These are phyloP conservation scores for Adansonia rubrostipa DNA, from an alignment of 441 rosid genomes.

Conservation along the genomic window DNA sequence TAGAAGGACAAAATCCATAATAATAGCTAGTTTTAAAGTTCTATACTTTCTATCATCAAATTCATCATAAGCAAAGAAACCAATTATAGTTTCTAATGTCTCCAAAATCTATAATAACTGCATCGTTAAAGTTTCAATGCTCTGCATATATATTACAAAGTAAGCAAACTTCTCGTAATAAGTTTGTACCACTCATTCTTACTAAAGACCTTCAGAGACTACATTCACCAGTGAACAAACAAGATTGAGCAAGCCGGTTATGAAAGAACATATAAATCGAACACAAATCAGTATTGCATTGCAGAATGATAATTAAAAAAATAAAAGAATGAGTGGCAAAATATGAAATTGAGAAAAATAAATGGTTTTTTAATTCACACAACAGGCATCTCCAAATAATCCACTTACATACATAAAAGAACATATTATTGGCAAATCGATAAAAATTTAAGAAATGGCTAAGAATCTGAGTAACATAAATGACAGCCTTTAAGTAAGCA, in stretches of 20 bases:
- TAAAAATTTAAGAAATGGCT: conserved; percentile 47
- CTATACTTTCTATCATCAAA: background rate
- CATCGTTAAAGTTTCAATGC: background rate
- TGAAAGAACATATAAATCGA: background rate
- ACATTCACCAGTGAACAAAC: background rate
- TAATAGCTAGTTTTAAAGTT: background rate
- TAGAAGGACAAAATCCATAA: background rate
- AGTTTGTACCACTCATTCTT: no score
- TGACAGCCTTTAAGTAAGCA: no score
- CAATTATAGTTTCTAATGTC: conserved; percentile 5
- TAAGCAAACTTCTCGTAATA: no score
- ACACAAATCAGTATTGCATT: background rate
- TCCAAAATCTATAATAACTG: background rate
- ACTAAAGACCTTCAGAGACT: background rate
- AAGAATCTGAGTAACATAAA: conserved; percentile 23
- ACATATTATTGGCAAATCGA: conserved; percentile 54
- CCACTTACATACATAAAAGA: conserved; percentile 45
- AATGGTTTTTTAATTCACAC: conserved; percentile 60
- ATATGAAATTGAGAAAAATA: conserved; percentile 30
- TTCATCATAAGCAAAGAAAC: background rate
- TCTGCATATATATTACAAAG: no score
- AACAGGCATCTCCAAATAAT: conserved; percentile 45
- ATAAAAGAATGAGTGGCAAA: background rate
- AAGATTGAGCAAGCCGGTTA: background rate
- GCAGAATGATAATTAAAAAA: background rate